Evolutionary conservation across 148 eudicot species (phyloP), one percentile per base, ranked within the genome.

Genomic region (Spergularia bocconei): DNA sequence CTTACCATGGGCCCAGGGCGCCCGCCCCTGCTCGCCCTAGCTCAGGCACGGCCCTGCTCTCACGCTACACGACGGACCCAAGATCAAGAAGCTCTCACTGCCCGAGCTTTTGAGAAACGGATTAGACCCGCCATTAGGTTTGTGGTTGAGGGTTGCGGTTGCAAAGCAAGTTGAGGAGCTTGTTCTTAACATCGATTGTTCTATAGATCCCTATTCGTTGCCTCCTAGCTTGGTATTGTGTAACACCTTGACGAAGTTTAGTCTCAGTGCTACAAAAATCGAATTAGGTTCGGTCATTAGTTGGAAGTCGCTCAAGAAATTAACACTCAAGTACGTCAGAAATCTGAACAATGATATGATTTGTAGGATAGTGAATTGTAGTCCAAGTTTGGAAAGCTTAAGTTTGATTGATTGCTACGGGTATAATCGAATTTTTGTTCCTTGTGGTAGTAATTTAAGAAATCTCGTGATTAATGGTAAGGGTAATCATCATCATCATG

Each of bases 221-320:
- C 79, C 79, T 58, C 44, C 13, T 12, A 58, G 48, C 36, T 67
- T 76, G 19, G 58, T 57, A 19, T 44, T 21, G 12, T 76, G 73
- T 33, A 48, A 67, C 20, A 67, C 73, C 39, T 58, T 76, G 66
- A 58, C 1, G 52, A 62, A 58, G 58, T 47, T 76, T 39, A 57
- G 79, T 11, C 38, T 76, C 12, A 17, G 6, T 47, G 54, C 19
- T 16, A 13, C 11, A 5, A 0, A 15, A 6, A 16, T 76, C 58
- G n/a, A 25, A 4, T 67, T 56, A 33, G 56, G 36, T 71, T 67
- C 50, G 11, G n/a, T 23, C 17, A 29, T 76, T 62, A 11, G 5
- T 25, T 76, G 79, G 79, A 67, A 71, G 47, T 76, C 58, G 11
- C 66, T 76, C 57, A 57, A 41, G 67, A 70, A 58, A 21, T 56